Base-by-base conservation (phyloP, 257 asterid species). In the Nicotiana otophora region DNA sequence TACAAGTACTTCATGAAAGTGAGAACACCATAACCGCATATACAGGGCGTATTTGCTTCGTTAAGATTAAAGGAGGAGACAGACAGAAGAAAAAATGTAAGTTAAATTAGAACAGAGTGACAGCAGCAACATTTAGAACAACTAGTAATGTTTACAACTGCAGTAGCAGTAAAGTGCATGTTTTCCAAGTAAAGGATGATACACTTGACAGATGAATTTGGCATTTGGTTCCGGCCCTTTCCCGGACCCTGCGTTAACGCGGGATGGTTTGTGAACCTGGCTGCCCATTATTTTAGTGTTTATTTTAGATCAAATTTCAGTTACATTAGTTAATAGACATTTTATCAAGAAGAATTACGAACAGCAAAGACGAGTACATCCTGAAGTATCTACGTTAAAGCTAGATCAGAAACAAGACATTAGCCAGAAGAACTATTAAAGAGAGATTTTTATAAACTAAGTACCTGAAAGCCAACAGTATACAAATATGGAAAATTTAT, bases 381-480 rank as follows among this genome's bases (percentile, higher is more conserved):
- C 19, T 19, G 63, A 58, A 58, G 4, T 19, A 17, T 8, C 4
- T 10, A 51, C 9, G 42, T 74, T n/a, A 36, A 19, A 36, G 57
- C 55, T 39, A 39, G 19, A 19, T 39, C 46, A 42, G 12, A 58
- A 4, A 69, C 19, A 34, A n/a, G 77, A 69, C 10, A 67, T 6
- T 34, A 34, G 16, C 8, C 16, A 33, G 57, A 20, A 42, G 36
- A 74, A 48, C 63, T 48, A 0, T 26, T 26, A 7, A 14, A 51
- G 8, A 42, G 61, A 51, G 46, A 51, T 26, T 15, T 23, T 7
- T 36, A 60, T 34, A 60, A 61, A n/a, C 5, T 4, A 39, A 39
- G 10, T 46, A 82, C 85, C 85, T 82, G 85, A 76, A 82, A 82
- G 42, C 85, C 85, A 1, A 36, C 1, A 28, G 85, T 39, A 28